Conservation (phyloP, 2,329 filamentous ascomycete genomes). For the Aspergillus fructus region DNA sequence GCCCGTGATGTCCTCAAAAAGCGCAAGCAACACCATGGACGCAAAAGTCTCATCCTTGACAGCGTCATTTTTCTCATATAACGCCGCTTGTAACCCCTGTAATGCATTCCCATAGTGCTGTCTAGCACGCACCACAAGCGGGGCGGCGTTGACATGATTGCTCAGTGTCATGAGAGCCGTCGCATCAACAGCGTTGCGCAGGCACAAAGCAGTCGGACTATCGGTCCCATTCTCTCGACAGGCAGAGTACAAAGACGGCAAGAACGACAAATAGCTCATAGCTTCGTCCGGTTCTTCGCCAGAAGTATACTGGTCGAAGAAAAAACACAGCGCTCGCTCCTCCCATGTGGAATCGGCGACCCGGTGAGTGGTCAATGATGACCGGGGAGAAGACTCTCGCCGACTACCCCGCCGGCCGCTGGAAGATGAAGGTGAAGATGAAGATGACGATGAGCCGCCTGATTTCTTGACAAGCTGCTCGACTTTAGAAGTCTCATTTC, state of each 20-base stretch:
- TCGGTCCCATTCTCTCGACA: conserved; percentile 21
- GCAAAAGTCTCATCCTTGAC: conserved; percentile 39
- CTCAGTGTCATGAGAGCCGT: conserved; percentile 36
- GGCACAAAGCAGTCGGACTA: conserved; percentile 24
- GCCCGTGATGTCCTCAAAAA: conserved; percentile 41
- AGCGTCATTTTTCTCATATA: conserved; percentile 30
- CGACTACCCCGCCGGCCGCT: background rate
- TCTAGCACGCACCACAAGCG: conserved; percentile 30
- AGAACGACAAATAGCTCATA: conserved; percentile 36
- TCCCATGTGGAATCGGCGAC: conserved; percentile 35
- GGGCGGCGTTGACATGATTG: conserved; percentile 27
- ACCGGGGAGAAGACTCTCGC: background rate
- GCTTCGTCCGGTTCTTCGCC: conserved; percentile 23
- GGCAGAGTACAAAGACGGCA: conserved; percentile 36
- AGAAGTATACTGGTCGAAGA: conserved; percentile 42
- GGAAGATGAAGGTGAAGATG: background rate
- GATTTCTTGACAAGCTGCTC: conserved; percentile 27
- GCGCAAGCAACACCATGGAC: conserved; percentile 35
- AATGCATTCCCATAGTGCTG: conserved; percentile 34
- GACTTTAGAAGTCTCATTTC: conserved; percentile 34
- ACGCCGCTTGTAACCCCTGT: conserved; percentile 27
- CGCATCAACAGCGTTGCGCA: conserved; percentile 36
- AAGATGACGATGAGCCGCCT: background rate
- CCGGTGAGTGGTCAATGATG: conserved; percentile 18
- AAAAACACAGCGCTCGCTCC: conserved; percentile 40